Conservation (phyloP, 23 red algal genomes). For the Cyanidiococcus yangmingshanensis region DNA sequence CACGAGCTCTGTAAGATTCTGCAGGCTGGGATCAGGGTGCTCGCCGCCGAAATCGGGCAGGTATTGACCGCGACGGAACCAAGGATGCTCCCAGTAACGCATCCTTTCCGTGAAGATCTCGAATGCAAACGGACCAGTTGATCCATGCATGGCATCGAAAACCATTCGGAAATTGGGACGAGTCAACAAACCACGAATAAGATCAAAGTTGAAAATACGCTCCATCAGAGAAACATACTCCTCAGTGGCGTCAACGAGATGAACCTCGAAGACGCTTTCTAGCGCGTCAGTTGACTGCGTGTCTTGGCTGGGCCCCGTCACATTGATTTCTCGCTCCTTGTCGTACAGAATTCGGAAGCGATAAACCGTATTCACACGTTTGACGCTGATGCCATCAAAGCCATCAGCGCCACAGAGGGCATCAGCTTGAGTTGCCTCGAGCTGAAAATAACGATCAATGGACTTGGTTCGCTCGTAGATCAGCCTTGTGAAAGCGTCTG, state of each 20-base stretch:
- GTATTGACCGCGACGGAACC: constrained; percentile 31
- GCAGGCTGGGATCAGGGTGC: constrained; percentile 72
- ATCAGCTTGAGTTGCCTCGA: background rate
- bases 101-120: constrained; percentile 48
- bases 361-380: background rate
- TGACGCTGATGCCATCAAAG: constrained; percentile 30
- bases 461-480: constrained; percentile 51
- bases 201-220: constrained; percentile 69
- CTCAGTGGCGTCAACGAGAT: constrained; percentile 56
- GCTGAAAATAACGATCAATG: constrained; percentile 42
- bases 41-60: constrained; percentile 63
- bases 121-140: constrained; percentile 58
- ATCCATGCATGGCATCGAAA: constrained; percentile 68
- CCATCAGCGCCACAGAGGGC: constrained; percentile 38
- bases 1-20: constrained; percentile 49
- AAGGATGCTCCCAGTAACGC: constrained; percentile 13
- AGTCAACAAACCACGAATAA: constrained; percentile 30
- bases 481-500: constrained; percentile 35
- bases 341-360: background rate
- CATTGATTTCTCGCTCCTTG: constrained; percentile 30
- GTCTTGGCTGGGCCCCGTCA: background rate
- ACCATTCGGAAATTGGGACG: constrained; percentile 68
- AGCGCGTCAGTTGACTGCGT: background rate
- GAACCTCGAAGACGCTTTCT: constrained; percentile 35
- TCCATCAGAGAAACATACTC: constrained; percentile 52